phyloP scores from a whole-genome alignment of 2,329 filamentous ascomycete genomes.

The Fusarium mangiferae region DNA sequence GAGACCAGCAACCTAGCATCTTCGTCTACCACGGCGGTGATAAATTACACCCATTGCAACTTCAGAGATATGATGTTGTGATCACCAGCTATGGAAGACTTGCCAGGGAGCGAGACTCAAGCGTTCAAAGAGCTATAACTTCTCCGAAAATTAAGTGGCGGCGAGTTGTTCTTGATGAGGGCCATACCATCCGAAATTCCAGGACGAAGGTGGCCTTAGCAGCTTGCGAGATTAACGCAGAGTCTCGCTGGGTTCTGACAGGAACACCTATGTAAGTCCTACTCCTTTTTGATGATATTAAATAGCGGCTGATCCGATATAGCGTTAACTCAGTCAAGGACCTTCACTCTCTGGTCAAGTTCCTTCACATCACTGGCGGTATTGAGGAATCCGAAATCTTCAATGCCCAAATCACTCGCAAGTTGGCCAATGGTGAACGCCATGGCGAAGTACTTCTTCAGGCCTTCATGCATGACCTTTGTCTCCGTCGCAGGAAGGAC shows the following conservation, averaged over 20 bases:
- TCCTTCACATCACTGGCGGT: slow-evolving; percentile 79
- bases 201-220: slow-evolving; percentile 77
- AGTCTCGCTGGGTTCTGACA: slow-evolving; percentile 81
- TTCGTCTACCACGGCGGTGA: slow-evolving; percentile 78
- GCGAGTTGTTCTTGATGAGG: slow-evolving; percentile 84
- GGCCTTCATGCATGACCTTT: slow-evolving; percentile 81
- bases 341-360: slow-evolving; percentile 81
- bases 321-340: slow-evolving; percentile 83
- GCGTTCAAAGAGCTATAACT: slow-evolving; percentile 55
- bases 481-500: slow-evolving; percentile 83
- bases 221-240: slow-evolving; percentile 72
- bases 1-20: slow-evolving; percentile 70
- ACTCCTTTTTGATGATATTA: not conserved
- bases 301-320: slow-evolving; percentile 41
- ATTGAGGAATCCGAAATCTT: slow-evolving; percentile 79
- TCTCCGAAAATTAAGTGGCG: slow-evolving; percentile 70
- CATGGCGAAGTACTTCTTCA: slow-evolving; percentile 74
- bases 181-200: slow-evolving; percentile 83
- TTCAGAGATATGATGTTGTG: slow-evolving; percentile 77
- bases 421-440: slow-evolving; percentile 67
- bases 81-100: slow-evolving; percentile 88
- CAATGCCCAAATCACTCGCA: slow-evolving; percentile 70
- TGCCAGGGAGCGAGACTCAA: slow-evolving; percentile 68
- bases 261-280: slow-evolving; percentile 79
- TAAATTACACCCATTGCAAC: slow-evolving; percentile 66